Conservation (phyloP, 352 stramenopile species). For the Phytophthora pisi region DNA sequence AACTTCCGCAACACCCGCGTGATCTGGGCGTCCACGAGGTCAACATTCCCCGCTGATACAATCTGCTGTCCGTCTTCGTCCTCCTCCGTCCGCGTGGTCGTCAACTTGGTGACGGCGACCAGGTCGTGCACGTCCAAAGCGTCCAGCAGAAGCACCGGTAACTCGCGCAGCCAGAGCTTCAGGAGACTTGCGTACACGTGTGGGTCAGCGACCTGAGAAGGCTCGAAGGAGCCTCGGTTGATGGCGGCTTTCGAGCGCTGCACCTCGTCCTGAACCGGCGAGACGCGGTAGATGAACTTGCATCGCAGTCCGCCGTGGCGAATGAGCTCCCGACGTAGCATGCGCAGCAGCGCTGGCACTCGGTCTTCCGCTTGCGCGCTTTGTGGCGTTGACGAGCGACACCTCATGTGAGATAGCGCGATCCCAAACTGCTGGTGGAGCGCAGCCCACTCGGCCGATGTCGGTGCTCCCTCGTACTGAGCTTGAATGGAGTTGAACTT, state of each 20-base stretch:
- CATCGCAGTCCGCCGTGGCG: slow-evolving; percentile 41
- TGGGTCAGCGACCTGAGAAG: slow-evolving; percentile 38
- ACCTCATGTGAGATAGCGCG: slow-evolving; percentile 47
- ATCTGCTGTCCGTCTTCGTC: slow-evolving; percentile 15
- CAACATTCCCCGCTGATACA: slow-evolving; percentile 24
- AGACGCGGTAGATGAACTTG: slow-evolving; percentile 71
- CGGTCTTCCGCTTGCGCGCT: slow-evolving; percentile 27
- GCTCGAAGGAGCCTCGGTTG: slow-evolving; percentile 53
- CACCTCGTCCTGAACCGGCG: slow-evolving; percentile 50
- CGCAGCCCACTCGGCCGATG: slow-evolving; percentile 33
- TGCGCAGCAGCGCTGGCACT: slow-evolving; percentile 55
- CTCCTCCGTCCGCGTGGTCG: slow-evolving; percentile 4
- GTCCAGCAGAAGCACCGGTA: slow-evolving; percentile 49
- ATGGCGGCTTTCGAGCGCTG: slow-evolving; percentile 50
- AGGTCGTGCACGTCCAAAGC: slow-evolving; percentile 30
- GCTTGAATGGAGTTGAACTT: slow-evolving; percentile 65
- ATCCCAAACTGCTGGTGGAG: slow-evolving; percentile 65
- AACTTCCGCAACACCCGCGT: slow-evolving; percentile 34
- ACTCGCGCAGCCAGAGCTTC: slow-evolving; percentile 69
- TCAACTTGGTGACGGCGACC: slow-evolving; percentile 21
- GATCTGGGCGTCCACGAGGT: slow-evolving; percentile 24
- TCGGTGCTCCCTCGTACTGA: slow-evolving; percentile 53
- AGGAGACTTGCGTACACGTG: slow-evolving; percentile 66
- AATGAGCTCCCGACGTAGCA: slow-evolving; percentile 62
- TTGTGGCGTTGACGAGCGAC: slow-evolving; percentile 27